Evolutionary conservation across 2,329 filamentous ascomycete genomes (phyloP), one percentile per base, ranked within the genome.

Genomic region (Anisogramma anomala): DNA sequence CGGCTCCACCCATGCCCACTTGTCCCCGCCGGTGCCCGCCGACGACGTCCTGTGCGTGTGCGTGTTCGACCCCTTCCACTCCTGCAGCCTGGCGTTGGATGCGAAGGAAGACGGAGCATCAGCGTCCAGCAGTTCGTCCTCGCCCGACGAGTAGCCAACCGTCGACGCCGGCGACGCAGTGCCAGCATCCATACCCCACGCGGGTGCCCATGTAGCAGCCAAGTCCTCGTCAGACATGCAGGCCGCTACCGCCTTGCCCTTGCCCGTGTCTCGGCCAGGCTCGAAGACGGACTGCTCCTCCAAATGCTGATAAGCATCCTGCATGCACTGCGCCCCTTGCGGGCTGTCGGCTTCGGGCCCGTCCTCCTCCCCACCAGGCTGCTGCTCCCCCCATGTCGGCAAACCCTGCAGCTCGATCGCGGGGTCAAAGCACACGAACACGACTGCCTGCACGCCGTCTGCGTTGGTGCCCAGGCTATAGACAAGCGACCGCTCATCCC

Each of bases 401-500:
- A 53, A 45, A 1, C 53, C 55, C 4, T 38, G 39, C 17, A 68
- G 50, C 20, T 50, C 52, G 13, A 64, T 56, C 6, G 52, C 50
- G 2, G 66, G 61, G 48, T 69, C 66, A 45, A 65, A 69, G 4
- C 58, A 60, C 2, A 70, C 45, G 32, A 68, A 60, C 0, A 69
- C 57, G 10, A 69, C 45, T 0, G 62, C 59, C 17, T 56, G 51
- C 18, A 50, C 44, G 6, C 52, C 55, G 15, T 50, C 44, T 3
- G 47, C 38, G 8, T 33, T 39, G 4, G 46, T 46, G 1, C 60
- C 63, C 0, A 58, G 59, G 8, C 61, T 54, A 49, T 71, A 74
- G 3, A 72, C 53, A n/a, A 72, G 46, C 4, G 60, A 62, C 10
- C 64, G 54, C n/a, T 70, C 65, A 46, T 73, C 68, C 52, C 64